Percentiles rank a stretch among this genome's conserved stretches.
Conservation (phyloP, 495 filamentous ascomycete genomes). For the Entonaema liquescens region DNA sequence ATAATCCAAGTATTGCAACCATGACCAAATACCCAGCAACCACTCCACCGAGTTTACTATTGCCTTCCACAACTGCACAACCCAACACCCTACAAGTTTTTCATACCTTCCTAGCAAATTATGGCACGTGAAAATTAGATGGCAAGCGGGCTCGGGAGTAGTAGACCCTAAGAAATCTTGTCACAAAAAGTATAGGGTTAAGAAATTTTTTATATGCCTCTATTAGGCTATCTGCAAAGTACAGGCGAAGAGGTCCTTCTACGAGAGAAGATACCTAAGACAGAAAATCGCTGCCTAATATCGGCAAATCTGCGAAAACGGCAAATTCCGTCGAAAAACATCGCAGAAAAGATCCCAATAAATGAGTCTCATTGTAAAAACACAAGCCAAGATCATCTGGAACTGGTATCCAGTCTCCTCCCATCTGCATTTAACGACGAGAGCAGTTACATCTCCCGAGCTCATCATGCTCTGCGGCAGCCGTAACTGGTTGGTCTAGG, state of each 20-base stretch:
- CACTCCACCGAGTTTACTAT: no score
- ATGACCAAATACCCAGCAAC: no score
- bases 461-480: neutral
- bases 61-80: no score
- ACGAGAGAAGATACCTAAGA: neutral
- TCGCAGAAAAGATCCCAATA: slow-evolving; percentile 6
- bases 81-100: no score
- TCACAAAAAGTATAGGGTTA: slow-evolving; percentile 1
- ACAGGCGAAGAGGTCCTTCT: slow-evolving; percentile 12
- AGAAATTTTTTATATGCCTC: slow-evolving; percentile 8
- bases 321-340: slow-evolving; percentile 4
- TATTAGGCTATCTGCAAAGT: slow-evolving; percentile 27
- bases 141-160: neutral
- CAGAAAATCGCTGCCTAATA: slow-evolving; percentile 8
- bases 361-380: slow-evolving; percentile 1
- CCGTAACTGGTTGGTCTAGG: slow-evolving; percentile 3
- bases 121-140: neutral
- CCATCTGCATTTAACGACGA: neutral
- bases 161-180: neutral
- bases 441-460: neutral
- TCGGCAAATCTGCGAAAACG: neutral
- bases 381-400: slow-evolving; percentile 4
- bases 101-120: no score
- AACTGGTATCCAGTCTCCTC: neutral
- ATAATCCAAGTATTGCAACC: no score